Conservation (phyloP, 805 yeast species). For the Suhomyces sp. region DNA sequence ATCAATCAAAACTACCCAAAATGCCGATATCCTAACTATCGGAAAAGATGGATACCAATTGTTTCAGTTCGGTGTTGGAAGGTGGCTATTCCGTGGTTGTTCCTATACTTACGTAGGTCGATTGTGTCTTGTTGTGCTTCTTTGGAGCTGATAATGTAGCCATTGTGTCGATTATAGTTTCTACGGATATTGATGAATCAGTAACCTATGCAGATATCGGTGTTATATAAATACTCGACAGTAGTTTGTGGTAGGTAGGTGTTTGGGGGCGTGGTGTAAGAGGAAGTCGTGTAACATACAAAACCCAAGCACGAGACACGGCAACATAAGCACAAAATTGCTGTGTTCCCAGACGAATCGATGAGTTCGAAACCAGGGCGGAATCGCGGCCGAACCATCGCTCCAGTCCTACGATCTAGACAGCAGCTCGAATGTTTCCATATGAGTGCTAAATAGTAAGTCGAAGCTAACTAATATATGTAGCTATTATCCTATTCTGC, state of each 20-base stretch:
- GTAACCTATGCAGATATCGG: neutral
- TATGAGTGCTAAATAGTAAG: neutral
- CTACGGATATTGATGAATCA: neutral
- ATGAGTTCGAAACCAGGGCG: neutral
- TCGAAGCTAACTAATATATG: neutral
- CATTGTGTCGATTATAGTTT: slow-evolving; percentile 3
- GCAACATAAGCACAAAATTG: slow-evolving; percentile 1
- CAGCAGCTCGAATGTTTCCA: neutral
- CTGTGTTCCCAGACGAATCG: neutral
- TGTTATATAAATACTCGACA: neutral
- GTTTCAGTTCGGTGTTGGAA: neutral
- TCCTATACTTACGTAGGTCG: slow-evolving; percentile 58
- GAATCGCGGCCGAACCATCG: neutral
- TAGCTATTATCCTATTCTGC: neutral
- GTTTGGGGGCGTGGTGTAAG: slow-evolving; percentile 1
- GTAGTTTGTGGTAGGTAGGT: neutral
- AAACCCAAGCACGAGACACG: slow-evolving; percentile 1
- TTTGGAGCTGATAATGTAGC: slow-evolving; percentile 26
- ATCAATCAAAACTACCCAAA: neutral
- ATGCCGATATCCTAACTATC: neutral
- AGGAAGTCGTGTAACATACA: neutral
- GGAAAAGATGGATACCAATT: neutral
- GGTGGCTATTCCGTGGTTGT: neutral
- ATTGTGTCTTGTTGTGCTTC: slow-evolving; percentile 69
- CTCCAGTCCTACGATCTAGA: neutral